A percentile compares a stretch with the other conserved stretches of the same genome.
Conservation (phyloP, 176 grass and related monocot species). For the Phoenix dactylifera region DNA sequence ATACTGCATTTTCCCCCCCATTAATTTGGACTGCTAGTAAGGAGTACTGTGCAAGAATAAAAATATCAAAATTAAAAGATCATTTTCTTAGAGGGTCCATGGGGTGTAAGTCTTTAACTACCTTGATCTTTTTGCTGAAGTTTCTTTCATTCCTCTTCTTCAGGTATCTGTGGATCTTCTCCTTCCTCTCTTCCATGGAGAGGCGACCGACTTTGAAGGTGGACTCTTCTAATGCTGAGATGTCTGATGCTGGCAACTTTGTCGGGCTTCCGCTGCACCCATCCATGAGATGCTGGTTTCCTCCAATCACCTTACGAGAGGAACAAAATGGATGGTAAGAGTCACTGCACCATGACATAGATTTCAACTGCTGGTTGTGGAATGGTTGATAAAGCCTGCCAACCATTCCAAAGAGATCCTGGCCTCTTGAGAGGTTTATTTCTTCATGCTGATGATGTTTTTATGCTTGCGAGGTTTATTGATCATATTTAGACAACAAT, state of each 20-base stretch:
- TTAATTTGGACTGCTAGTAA: slow-evolving; percentile 14
- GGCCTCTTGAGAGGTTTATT: too few relatives aligned
- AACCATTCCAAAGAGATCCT: too few relatives aligned
- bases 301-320: slow-evolving; percentile 31
- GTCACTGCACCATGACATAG: not conserved
- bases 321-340: slow-evolving; percentile 15
- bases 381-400: too few relatives aligned
- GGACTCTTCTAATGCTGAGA: slow-evolving; percentile 53
- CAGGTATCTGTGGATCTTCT: slow-evolving; percentile 88
- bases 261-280: slow-evolving; percentile 34
- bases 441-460: too few relatives aligned
- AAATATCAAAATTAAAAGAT: not conserved
- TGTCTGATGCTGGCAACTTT: slow-evolving; percentile 32
- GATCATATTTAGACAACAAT: too few relatives aligned
- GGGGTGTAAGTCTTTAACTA: slow-evolving; percentile 5
- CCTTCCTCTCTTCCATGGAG: slow-evolving; percentile 83
- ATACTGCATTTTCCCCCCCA: slow-evolving; percentile 46
- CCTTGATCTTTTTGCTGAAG: slow-evolving; percentile 99
- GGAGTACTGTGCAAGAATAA: slow-evolving; percentile 2
- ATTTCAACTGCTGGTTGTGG: not conserved
- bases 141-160: slow-evolving; percentile 90
- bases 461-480: too few relatives aligned
- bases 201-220: slow-evolving; percentile 67
- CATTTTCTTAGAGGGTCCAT: too few relatives aligned
- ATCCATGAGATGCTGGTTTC: slow-evolving; percentile 40